Evolutionary conservation across 2,329 filamentous ascomycete genomes (phyloP), one percentile per base, ranked within the genome.

Genomic region (Talaromyces sp.): DNA sequence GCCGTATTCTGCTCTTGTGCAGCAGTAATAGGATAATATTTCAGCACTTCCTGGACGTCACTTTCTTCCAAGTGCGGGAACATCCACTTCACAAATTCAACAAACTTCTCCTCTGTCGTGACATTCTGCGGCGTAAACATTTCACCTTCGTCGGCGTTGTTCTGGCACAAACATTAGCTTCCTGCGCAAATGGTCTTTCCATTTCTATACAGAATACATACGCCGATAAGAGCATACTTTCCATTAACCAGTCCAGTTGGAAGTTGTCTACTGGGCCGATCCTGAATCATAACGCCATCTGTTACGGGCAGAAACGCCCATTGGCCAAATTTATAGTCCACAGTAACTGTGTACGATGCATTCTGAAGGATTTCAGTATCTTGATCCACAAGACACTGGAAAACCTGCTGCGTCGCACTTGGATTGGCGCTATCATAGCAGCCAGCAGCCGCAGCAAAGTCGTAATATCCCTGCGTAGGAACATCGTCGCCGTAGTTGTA

Each of bases 201-300:
- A n/a, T 7, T 35, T 1, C 19, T 10, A 6, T 19, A 51, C 12
- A 11, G 1, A 21, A 19, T 26, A 52, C 56, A 19, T 58, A 61
- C 59, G 12, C 74, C 14, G 83, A 60, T 53, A 70, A 72, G 54
- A 75, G 74, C 64, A 80, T 77, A 59, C 26, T 58, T 58, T 2
- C 59, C 59, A 12, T 61, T 58, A 74, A 83, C 24, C 73, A 66
- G 0, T 78, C 80, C 50, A 75, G 67, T 2, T 74, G 67, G 3
- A 83, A 72, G 59, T 1, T 81, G 70, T 51, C 75, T 68, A 1
- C 79, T 77, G 0, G 82, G 82, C 1, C 80, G 63, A 5, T 71
- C 69, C 0, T 81, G 79, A 0, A 77, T 76, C 64, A 83, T 82
- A n/a, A 69, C 70, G 1, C 80, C 80, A 64, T 85, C 82, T 2